A percentile compares a stretch with the other conserved stretches of the same genome.
Conservation (phyloP, 2,329 filamentous ascomycete species). For the Akanthomyces lecanii region DNA sequence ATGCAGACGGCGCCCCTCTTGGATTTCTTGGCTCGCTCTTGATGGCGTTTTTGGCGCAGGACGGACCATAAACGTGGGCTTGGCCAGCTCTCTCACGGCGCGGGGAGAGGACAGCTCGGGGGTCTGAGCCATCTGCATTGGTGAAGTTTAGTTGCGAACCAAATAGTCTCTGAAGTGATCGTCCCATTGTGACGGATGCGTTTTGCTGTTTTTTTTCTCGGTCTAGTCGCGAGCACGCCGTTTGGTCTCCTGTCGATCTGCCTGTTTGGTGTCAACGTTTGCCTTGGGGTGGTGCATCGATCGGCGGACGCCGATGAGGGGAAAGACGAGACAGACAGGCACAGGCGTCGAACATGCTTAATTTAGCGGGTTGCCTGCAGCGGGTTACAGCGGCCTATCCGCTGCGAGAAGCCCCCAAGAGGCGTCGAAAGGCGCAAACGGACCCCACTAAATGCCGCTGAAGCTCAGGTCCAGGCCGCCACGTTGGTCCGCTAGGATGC, state of each 20-base stretch:
- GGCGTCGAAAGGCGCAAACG: background rate
- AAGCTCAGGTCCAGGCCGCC: background rate
- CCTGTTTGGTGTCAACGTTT: background rate
- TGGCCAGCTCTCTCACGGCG: background rate
- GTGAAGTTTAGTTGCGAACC: background rate
- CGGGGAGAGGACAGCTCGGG: background rate
- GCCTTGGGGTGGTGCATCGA: background rate
- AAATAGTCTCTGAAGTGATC: background rate
- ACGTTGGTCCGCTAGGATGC: background rate
- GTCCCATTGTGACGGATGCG: background rate
- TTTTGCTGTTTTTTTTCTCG: too few relatives aligned
- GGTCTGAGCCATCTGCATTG: constrained; percentile 11
- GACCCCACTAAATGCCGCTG: background rate
- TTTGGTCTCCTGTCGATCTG: background rate
- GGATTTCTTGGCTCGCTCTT: constrained; percentile 1
- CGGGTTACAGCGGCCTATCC: background rate
- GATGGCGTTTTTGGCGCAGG: constrained; percentile 6
- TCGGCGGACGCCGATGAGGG: constrained; percentile 1
- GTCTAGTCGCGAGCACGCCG: background rate
- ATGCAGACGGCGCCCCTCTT: background rate
- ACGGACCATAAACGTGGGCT: constrained; percentile 13
- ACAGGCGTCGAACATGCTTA: constrained; percentile 1
- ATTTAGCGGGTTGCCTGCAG: background rate
- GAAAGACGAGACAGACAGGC: background rate
- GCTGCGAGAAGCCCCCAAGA: background rate